Percentiles rank a stretch among this genome's conserved stretches.
phyloP scores from a whole-genome alignment of 2,329 filamentous ascomycete genomes.

The Verticillium nubilum region DNA sequence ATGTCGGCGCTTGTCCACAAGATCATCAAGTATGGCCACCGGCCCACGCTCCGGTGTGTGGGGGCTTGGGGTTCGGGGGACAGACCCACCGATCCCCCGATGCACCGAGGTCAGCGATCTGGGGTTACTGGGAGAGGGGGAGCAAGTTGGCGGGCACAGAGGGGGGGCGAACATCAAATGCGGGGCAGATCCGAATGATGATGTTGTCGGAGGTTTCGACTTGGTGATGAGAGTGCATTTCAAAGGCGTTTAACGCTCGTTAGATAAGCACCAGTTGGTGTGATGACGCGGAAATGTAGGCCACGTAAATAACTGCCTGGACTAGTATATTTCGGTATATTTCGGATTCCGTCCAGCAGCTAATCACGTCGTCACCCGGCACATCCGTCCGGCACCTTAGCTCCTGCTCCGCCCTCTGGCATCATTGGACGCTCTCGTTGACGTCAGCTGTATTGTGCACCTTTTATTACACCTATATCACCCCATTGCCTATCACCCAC shows the following conservation, averaged over 20 bases:
- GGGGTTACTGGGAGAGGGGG: neutral
- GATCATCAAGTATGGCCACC: too few species aligned
- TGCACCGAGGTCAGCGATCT: neutral
- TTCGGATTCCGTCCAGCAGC: neutral
- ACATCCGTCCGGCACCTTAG: neutral
- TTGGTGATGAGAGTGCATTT: neutral
- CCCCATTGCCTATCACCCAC: neutral
- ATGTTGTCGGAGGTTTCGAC: neutral
- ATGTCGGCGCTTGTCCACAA: too few species aligned
- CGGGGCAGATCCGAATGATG: neutral
- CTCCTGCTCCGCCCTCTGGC: neutral
- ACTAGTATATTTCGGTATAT: too few species aligned
- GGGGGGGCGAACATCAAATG: too few species aligned
- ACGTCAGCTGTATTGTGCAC: slow-evolving; percentile 8
- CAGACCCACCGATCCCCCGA: neutral
- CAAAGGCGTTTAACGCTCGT: neutral
- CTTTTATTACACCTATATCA: neutral
- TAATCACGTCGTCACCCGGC: neutral
- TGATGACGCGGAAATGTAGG: neutral
- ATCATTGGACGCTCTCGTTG: slow-evolving; percentile 9
- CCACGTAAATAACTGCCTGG: neutral
- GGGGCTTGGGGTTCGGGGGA: neutral
- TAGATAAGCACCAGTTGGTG: neutral
- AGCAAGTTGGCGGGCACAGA: too few species aligned
- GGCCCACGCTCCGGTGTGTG: neutral